phyloP scores from a whole-genome alignment of 208 protist species.

The Acanthamoeba healyi region DNA sequence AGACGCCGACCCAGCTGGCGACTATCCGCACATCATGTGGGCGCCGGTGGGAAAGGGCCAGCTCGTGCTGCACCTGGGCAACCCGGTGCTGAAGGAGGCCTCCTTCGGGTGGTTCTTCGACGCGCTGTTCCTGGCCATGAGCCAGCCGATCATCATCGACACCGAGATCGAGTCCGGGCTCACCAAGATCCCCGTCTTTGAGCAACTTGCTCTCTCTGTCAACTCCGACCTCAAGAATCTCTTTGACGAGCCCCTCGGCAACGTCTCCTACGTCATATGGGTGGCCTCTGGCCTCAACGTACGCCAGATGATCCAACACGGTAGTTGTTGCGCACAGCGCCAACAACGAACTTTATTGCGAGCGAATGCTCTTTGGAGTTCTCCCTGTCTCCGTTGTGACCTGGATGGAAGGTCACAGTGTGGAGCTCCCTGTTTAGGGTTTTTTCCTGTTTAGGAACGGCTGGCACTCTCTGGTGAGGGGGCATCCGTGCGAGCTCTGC shows the following conservation, averaged over 20 bases:
- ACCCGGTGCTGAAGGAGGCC: slow-evolving; percentile 45
- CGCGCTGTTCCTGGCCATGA: slow-evolving; percentile 76
- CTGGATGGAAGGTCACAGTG: too few relatives aligned
- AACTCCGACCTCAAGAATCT: slow-evolving; percentile 59
- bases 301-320: neutral
- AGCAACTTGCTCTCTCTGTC: slow-evolving; percentile 41
- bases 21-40: slow-evolving; percentile 63
- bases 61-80: slow-evolving; percentile 71
- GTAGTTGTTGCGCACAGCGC: too few relatives aligned
- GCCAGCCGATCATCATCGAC: slow-evolving; percentile 67
- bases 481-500: too few relatives aligned
- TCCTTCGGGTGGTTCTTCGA: slow-evolving; percentile 76
- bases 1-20: neutral
- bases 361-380: too few relatives aligned
- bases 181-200: slow-evolving; percentile 43
- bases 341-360: too few relatives aligned
- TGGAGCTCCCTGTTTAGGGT: too few relatives aligned
- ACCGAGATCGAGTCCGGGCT: neutral
- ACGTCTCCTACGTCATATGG: slow-evolving; percentile 61
- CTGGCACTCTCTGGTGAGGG: too few relatives aligned
- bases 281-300: neutral
- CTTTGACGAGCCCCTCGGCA: neutral
- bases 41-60: slow-evolving; percentile 61
- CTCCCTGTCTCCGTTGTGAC: too few relatives aligned
- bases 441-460: too few relatives aligned